Evolutionary conservation across 345 rosid species (phyloP).

Genomic region (Erysimum cheiranthoides): DNA sequence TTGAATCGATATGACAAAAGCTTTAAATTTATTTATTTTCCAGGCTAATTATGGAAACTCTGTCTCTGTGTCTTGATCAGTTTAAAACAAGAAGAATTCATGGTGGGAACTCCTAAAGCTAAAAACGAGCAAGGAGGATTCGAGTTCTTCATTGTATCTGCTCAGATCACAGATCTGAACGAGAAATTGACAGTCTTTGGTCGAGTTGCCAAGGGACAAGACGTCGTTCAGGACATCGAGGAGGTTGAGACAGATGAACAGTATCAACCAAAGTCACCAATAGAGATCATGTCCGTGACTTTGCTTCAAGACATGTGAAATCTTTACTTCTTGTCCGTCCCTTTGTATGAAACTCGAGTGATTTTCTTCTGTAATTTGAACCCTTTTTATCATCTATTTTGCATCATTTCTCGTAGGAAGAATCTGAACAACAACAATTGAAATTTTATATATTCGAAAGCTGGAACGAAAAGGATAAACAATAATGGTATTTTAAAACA

Average conservation of each 20-base stretch:
- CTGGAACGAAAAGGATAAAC: neutral
- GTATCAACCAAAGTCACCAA: constrained; percentile 72
- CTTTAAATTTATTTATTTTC: neutral
- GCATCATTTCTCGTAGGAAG: neutral
- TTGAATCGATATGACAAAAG: constrained; percentile 2
- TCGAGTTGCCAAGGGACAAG: constrained; percentile 63
- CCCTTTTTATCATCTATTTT: constrained; percentile 9
- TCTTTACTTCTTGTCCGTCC: neutral
- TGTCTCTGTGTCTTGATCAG: constrained; percentile 47
- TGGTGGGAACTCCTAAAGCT: constrained; percentile 70
- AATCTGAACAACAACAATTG: neutral
- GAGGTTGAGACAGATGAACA: constrained; percentile 89
- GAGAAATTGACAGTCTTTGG: constrained; percentile 72
- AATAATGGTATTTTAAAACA: neutral
- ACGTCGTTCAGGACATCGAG: constrained; percentile 80
- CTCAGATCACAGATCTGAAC: constrained; percentile 64
- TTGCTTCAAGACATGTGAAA: constrained; percentile 54
- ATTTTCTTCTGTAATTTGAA: constrained; percentile 5
- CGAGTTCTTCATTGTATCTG: constrained; percentile 68
- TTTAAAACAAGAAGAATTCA: constrained; percentile 67
- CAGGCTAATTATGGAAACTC: constrained; percentile 8
- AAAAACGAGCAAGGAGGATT: constrained; percentile 57
- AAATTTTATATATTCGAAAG: neutral
- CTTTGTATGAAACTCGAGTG: neutral
- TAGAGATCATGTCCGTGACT: constrained; percentile 63